Conservation (phyloP, 176 grass and related monocot genomes). For the Eleusine indica region DNA sequence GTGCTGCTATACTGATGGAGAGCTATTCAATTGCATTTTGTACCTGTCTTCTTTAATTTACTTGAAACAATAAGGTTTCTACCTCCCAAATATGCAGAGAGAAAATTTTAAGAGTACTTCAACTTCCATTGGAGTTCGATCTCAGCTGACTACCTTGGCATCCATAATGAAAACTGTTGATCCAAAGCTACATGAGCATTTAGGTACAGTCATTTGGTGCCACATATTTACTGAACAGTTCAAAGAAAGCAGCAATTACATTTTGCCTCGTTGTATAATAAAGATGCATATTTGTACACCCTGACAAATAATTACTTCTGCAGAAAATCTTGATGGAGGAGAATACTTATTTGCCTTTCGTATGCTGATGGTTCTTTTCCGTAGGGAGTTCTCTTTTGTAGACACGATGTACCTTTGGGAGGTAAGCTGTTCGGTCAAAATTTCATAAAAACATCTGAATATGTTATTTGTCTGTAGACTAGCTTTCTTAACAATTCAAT, state of each 20-base stretch:
- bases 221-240: conserved; percentile 12
- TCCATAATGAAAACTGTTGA: conserved; percentile 82
- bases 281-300: conserved; percentile 2
- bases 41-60: conserved; percentile 33
- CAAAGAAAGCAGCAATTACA: conserved; percentile 29
- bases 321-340: conserved; percentile 93
- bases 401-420: conserved; percentile 98
- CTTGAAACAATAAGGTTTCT: conserved; percentile 32
- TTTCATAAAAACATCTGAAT: neutral
- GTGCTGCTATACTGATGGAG: neutral
- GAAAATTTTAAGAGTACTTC: conserved; percentile 84
- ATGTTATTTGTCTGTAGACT: neutral
- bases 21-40: neutral
- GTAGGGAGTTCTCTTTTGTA: conserved; percentile 94
- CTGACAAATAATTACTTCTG: conserved; percentile 42
- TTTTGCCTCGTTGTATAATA: conserved; percentile 30
- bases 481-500: conserved; percentile 17
- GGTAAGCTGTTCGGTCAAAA: conserved; percentile 49
- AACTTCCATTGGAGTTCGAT: conserved; percentile 93
- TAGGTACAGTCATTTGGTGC: conserved; percentile 60
- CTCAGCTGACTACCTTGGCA: conserved; percentile 75
- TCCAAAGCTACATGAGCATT: conserved; percentile 92
- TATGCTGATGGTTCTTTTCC: conserved; percentile 98
- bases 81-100: conserved; percentile 63
- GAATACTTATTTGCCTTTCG: conserved; percentile 97